Evolutionary conservation across 1,139 yeast genomes (phyloP), one percentile per base, ranked within the genome.

Genomic region (Suhomyces guaymorum): DNA sequence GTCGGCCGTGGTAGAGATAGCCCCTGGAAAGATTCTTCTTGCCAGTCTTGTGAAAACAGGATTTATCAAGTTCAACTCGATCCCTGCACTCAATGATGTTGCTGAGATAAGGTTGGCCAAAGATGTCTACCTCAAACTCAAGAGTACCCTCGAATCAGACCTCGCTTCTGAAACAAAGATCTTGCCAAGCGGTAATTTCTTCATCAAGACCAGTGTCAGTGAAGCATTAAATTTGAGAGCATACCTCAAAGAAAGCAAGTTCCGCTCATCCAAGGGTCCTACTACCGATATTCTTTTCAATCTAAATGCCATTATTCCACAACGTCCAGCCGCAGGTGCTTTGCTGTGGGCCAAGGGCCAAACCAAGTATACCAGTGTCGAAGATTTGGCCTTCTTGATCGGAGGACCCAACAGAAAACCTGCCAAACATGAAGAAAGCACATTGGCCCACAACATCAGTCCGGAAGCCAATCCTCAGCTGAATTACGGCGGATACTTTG

Each of bases 311-410:
- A 59, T 72, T 12, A 77, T 85, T 9, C 95, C 96, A 1, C 78
- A 80, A 15, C 72, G 97, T 30, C 98, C 98, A 1, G 71, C 78
- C 4, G 80, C 87, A 5, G 78, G 89, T 33, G 78, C 95, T 0
- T 67, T 87, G 35, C 94, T 83, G 59, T 86, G 97, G 95, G 88
- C 94, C 8, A 80, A 82, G 47, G 96, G 96, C 5, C 67, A 56
- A 35, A 73, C 82, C 1, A 78, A 75, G 26, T 71, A 73, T 41
- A 72, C 83, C 11, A 66, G 79, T 3, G 59, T 74, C 21, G 71
- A 73, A 2, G 96, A 87, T 43, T 61, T 84, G 42, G 72, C 78
- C 29, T 38, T 48, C n/a, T 51, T 82, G 30, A 65, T 84, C 24
- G 79, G 80, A 7, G 88, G 89, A 1, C 79, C 78, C 1, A 74